A percentile compares a stretch with the other conserved stretches of the same genome.
phyloP scores from a whole-genome alignment of 371 early-diverging fungal genomes.

The Cokeromyces recurvatus region DNA sequence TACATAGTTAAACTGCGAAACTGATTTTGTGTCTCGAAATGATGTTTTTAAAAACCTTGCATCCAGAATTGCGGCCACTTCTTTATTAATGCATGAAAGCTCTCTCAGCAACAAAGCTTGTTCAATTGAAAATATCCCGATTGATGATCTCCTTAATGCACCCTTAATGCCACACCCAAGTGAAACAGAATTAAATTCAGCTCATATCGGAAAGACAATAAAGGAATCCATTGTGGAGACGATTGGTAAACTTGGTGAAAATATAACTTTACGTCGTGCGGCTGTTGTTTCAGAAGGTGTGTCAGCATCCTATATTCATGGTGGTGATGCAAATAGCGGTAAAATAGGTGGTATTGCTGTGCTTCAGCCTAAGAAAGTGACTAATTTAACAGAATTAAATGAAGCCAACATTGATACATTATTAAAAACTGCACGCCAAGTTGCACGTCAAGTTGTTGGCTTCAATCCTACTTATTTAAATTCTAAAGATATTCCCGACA shows the following conservation, averaged over 20 bases:
- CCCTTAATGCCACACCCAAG: slow-evolving; percentile 58
- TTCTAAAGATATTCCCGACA: slow-evolving; percentile 44
- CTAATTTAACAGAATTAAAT: slow-evolving; percentile 27
- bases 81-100: slow-evolving; percentile 45
- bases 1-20: slow-evolving; percentile 83
- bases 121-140: slow-evolving; percentile 41
- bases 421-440: slow-evolving; percentile 54
- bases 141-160: slow-evolving; percentile 38
- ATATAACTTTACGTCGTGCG: slow-evolving; percentile 76
- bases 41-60: slow-evolving; percentile 78
- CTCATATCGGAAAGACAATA: slow-evolving; percentile 43
- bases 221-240: slow-evolving; percentile 63
- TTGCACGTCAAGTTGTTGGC: slow-evolving; percentile 80
- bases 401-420: slow-evolving; percentile 32
- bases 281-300: slow-evolving; percentile 41
- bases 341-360: slow-evolving; percentile 73
- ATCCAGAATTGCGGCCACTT: slow-evolving; percentile 63
- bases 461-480: slow-evolving; percentile 58
- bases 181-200: slow-evolving; percentile 16
- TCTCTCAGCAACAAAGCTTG: slow-evolving; percentile 11
- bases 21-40: slow-evolving; percentile 91
- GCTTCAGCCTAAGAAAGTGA: slow-evolving; percentile 36
- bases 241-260: slow-evolving; percentile 87
- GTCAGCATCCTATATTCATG: slow-evolving; percentile 66
- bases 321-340: slow-evolving; percentile 57